These are phyloP conservation scores for Chlorella vulgaris DNA, from an alignment of 139 green algal species.

Conservation along the genomic window DNA sequence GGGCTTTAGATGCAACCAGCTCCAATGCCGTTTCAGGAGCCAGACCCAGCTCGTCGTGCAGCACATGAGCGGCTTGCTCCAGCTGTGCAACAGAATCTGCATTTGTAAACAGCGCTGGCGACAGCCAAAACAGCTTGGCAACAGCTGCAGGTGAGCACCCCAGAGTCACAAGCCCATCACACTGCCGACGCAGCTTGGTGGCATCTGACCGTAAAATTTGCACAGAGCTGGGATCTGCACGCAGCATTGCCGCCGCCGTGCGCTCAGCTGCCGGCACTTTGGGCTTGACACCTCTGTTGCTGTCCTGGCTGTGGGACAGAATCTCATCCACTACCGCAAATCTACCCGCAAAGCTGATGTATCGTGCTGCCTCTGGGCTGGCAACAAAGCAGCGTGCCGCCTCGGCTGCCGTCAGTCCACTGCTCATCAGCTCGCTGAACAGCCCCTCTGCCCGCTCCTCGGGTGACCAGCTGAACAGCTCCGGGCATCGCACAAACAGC, in stretches of 20 bases:
- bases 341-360: neutral
- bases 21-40: neutral
- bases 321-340: neutral
- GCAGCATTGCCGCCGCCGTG: neutral
- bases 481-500: neutral
- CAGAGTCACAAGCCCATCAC: neutral
- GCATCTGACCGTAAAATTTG: neutral
- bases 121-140: neutral
- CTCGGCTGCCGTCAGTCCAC: neutral
- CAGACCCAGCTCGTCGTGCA: neutral
- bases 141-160: neutral
- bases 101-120: neutral
- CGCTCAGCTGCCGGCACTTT: neutral
- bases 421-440: slow-evolving; percentile 11
- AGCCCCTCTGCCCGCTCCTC: slow-evolving; percentile 1
- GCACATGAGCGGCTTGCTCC: neutral
- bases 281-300: neutral
- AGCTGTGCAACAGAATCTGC: neutral
- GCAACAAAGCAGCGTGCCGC: neutral
- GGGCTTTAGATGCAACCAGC: neutral
- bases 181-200: neutral
- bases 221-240: neutral
- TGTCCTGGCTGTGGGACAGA: neutral
- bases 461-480: slow-evolving; percentile 3
- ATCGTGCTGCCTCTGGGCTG: neutral